Conservation (phyloP, 352 stramenopile species). For the Globisporangium echinulatum region DNA sequence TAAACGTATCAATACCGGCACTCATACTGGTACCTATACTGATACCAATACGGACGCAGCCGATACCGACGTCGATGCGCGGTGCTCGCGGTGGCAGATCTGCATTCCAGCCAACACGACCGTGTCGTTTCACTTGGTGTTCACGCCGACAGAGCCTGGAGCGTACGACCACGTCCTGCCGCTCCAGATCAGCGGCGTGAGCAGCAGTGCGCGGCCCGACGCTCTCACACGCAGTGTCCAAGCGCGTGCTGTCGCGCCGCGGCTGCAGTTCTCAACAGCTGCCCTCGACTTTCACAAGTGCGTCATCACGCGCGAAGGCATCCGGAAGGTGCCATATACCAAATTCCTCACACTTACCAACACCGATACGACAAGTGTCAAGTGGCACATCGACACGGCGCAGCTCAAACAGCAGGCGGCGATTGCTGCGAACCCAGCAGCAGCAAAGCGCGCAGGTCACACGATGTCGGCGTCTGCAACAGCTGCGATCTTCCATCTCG, state of each 20-base stretch:
- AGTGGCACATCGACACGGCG: conserved; percentile 75
- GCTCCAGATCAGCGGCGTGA: conserved; percentile 64
- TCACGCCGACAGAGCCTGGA: conserved; percentile 40
- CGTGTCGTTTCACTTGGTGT: conserved; percentile 70
- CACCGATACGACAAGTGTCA: conserved; percentile 41
- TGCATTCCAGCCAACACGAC: conserved; percentile 58
- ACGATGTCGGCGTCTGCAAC: conserved; percentile 24
- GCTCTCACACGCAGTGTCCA: conserved; percentile 38
- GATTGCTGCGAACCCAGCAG: conserved; percentile 9
- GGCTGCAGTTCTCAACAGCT: conserved; percentile 64
- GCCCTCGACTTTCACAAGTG: conserved; percentile 78
- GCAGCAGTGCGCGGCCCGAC: conserved; percentile 14
- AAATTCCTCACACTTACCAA: conserved; percentile 79
- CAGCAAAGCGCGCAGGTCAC: conserved; percentile 22
- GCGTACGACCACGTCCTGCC: conserved; percentile 61
- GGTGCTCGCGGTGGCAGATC: conserved; percentile 64
- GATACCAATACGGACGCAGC: background rate
- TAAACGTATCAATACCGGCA: background rate
- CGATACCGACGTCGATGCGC: conserved; percentile 10
- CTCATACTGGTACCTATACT: no score
- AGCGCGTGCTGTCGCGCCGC: conserved; percentile 47
- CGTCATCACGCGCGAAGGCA: conserved; percentile 81
- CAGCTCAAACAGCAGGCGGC: conserved; percentile 21
- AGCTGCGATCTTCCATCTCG: conserved; percentile 70
- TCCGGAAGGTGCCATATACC: conserved; percentile 85